Conservation (phyloP, 192 early-diverging fungal species). For the Backusella liffmaniae region DNA sequence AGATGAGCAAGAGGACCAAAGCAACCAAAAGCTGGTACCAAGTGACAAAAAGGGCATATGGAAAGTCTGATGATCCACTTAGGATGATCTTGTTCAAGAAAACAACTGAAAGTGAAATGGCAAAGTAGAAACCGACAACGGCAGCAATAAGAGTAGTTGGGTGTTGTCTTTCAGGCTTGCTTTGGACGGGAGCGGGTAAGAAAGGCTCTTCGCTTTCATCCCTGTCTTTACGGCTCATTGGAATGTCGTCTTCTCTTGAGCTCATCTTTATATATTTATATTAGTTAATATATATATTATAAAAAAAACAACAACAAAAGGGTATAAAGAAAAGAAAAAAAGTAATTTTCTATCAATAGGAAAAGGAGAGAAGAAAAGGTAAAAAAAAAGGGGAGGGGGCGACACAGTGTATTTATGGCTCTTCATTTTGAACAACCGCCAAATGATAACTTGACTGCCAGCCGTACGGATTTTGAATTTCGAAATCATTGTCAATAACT, state of each 20-base stretch:
- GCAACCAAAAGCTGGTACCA: constrained; percentile 66
- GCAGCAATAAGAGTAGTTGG: constrained; percentile 38
- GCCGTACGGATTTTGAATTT: too few relatives aligned
- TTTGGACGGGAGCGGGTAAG: constrained; percentile 39
- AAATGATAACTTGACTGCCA: too few relatives aligned
- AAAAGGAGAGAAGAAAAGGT: too few relatives aligned
- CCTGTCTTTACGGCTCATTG: constrained; percentile 31
- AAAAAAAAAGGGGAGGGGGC: too few relatives aligned
- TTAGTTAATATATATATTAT: too few relatives aligned
- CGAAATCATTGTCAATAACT: too few relatives aligned
- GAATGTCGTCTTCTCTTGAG: constrained; percentile 26
- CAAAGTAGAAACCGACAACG: constrained; percentile 63
- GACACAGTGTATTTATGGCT: too few relatives aligned
- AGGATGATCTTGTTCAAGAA: constrained; percentile 70
- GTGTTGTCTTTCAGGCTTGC: constrained; percentile 30
- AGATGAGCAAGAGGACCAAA: constrained; percentile 48
- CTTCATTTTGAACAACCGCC: too few relatives aligned
- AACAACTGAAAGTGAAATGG: constrained; percentile 60
- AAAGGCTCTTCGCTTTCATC: constrained; percentile 40
- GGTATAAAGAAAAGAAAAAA: too few relatives aligned
- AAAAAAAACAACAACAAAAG: too few relatives aligned
- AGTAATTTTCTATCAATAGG: too few relatives aligned
- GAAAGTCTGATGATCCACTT: constrained; percentile 55
- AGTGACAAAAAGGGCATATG: constrained; percentile 66
- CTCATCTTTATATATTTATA: constrained; percentile 1